These are phyloP conservation scores for Xerocomus amazonicus DNA, from an alignment of 1,284 basidiomycete species.

Conservation along the genomic window DNA sequence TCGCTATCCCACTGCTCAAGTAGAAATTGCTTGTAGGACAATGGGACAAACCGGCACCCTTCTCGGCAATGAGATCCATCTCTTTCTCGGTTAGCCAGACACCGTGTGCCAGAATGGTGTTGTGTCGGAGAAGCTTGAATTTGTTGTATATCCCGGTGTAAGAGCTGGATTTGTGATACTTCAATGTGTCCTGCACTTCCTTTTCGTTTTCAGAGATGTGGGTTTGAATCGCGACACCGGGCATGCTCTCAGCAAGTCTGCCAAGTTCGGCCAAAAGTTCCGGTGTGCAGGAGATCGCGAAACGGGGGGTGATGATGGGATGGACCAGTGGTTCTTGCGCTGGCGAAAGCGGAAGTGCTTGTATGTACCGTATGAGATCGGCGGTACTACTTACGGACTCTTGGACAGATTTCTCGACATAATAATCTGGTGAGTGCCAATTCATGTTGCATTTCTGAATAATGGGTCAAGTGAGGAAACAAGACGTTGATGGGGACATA, in stretches of 20 bases:
- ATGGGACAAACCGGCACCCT: constrained; percentile 80
- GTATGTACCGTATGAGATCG: constrained; percentile 70
- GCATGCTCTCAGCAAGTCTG: constrained; percentile 45
- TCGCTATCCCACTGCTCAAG: constrained; percentile 79
- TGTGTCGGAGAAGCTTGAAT: constrained; percentile 69
- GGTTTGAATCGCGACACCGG: constrained; percentile 80
- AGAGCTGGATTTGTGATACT: constrained; percentile 62
- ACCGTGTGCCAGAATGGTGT: constrained; percentile 91
- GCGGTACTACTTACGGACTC: constrained; percentile 60
- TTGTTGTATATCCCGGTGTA: constrained; percentile 85
- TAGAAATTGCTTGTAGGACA: constrained; percentile 95
- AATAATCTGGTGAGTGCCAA: constrained; percentile 63
- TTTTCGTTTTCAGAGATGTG: constrained; percentile 85
- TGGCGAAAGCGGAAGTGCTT: constrained; percentile 41
- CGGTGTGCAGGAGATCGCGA: constrained; percentile 88
- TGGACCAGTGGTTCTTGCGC: constrained; percentile 59
- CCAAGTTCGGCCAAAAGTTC: constrained; percentile 70
- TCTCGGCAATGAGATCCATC: constrained; percentile 65
- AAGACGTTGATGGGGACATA: constrained; percentile 33
- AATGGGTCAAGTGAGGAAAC: constrained; percentile 12
- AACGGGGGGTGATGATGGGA: constrained; percentile 91
- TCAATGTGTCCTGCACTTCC: constrained; percentile 69
- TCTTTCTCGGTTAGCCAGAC: constrained; percentile 77
- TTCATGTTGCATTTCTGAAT: constrained; percentile 95
- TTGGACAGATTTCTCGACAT: constrained; percentile 64